Percentiles rank a stretch among this genome's conserved stretches.
Conservation (phyloP, 2,329 filamentous ascomycete genomes). For the Magnaporthales sp. region DNA sequence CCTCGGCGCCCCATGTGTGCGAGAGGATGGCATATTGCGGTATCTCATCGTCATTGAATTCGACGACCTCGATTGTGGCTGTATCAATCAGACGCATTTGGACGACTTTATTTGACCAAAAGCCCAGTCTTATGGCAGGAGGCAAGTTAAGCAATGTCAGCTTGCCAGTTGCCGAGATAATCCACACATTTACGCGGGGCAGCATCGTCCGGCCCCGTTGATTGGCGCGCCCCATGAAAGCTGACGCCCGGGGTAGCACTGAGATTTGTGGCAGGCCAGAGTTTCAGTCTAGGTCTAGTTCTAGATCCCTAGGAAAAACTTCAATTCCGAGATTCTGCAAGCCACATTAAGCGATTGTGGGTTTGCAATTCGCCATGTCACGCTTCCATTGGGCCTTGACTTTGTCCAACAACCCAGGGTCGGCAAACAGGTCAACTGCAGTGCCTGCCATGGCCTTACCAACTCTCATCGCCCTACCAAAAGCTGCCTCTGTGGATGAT, state of each 20-base stretch:
- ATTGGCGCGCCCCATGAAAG: background rate
- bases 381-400: slow-evolving; percentile 30
- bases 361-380: slow-evolving; percentile 13
- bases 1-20: slow-evolving; percentile 20
- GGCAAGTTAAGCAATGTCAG: background rate
- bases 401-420: slow-evolving; percentile 29
- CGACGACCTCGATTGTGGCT: slow-evolving; percentile 6
- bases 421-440: slow-evolving; percentile 35
- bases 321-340: background rate
- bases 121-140: background rate
- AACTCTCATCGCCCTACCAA: slow-evolving; percentile 34
- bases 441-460: slow-evolving; percentile 39
- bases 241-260: background rate
- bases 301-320: background rate
- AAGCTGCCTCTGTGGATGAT: slow-evolving; percentile 37
- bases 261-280: background rate
- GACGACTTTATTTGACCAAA: background rate
- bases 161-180: background rate
- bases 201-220: background rate
- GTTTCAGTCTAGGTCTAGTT: background rate
- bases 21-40: slow-evolving; percentile 23
- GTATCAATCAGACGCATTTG: slow-evolving; percentile 12
- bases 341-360: background rate
- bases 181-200: background rate
- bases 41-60: slow-evolving; percentile 7